Conservation (phyloP, 371 early-diverging fungal species). For the Dentiscutata heterogama region DNA sequence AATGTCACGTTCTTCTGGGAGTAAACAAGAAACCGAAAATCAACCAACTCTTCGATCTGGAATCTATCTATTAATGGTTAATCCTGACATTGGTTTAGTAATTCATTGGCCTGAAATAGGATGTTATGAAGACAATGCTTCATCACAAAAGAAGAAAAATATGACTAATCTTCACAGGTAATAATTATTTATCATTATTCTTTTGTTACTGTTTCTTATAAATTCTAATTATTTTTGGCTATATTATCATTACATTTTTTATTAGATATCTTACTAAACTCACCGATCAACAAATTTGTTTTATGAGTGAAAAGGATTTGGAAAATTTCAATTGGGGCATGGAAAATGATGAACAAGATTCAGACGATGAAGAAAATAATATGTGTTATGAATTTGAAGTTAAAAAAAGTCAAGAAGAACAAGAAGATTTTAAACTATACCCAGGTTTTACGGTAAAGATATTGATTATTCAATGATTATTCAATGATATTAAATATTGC, state of each 20-base stretch:
- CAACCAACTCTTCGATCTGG: constrained; percentile 13
- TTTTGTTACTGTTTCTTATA: too few relatives aligned
- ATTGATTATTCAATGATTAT: neutral
- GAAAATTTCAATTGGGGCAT: constrained; percentile 15
- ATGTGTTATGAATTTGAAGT: constrained; percentile 18
- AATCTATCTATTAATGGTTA: constrained; percentile 15
- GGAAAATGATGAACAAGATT: neutral
- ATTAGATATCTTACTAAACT: constrained; percentile 39
- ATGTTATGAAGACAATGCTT: constrained; percentile 35
- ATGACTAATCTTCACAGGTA: constrained; percentile 42
- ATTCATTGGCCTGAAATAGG: constrained; percentile 40
- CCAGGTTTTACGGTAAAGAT: constrained; percentile 17
- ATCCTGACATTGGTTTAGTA: constrained; percentile 11
- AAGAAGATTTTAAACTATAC: neutral
- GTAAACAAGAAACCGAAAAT: neutral
- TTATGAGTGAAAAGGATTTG: constrained; percentile 32
- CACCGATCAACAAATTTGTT: constrained; percentile 25
- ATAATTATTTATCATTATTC: neutral
- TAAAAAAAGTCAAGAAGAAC: constrained; percentile 35
- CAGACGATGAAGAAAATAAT: neutral
- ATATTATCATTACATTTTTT: too few relatives aligned
- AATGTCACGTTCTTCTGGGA: neutral
- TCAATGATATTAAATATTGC: too few relatives aligned
- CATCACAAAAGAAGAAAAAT: constrained; percentile 26
- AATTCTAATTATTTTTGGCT: neutral